Conservation (phyloP, 2,329 filamentous ascomycete genomes). For the Didymosphaeria variabile region DNA sequence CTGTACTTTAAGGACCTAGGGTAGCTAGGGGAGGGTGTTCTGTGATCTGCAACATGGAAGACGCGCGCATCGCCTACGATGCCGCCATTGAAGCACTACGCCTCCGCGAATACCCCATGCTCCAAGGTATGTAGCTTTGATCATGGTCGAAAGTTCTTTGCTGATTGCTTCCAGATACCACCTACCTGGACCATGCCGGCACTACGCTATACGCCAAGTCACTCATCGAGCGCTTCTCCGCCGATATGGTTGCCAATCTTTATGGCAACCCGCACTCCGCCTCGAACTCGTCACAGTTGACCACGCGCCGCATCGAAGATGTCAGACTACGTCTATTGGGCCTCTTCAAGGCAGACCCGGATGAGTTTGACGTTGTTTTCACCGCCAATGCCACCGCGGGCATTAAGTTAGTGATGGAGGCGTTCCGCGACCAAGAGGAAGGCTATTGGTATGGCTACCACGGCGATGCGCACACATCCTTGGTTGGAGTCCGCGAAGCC, state of each 20-base stretch:
- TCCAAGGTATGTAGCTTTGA: conserved; percentile 63
- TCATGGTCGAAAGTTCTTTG: not conserved
- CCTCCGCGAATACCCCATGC: conserved; percentile 72
- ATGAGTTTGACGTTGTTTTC: conserved; percentile 87
- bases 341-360: conserved; percentile 83
- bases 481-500: conserved; percentile 80
- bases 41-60: conserved; percentile 34
- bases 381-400: conserved; percentile 92
- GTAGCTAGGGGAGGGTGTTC: conserved; percentile 21
- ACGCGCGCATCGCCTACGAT: conserved; percentile 60
- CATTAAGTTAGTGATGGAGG: conserved; percentile 85
- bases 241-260: conserved; percentile 79
- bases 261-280: conserved; percentile 94
- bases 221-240: conserved; percentile 78
- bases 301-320: conserved; percentile 78
- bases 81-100: conserved; percentile 66
- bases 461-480: conserved; percentile 82
- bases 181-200: conserved; percentile 95
- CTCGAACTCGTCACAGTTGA: conserved; percentile 80
- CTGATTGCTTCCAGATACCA: conserved; percentile 63
- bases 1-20: conserved; percentile 35
- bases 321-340: conserved; percentile 73
- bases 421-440: conserved; percentile 71
- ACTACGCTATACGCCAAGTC: conserved; percentile 85
- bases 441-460: conserved; percentile 89